phyloP scores from a whole-genome alignment of 1,284 basidiomycete species.

The Ustilago cynodontis region DNA sequence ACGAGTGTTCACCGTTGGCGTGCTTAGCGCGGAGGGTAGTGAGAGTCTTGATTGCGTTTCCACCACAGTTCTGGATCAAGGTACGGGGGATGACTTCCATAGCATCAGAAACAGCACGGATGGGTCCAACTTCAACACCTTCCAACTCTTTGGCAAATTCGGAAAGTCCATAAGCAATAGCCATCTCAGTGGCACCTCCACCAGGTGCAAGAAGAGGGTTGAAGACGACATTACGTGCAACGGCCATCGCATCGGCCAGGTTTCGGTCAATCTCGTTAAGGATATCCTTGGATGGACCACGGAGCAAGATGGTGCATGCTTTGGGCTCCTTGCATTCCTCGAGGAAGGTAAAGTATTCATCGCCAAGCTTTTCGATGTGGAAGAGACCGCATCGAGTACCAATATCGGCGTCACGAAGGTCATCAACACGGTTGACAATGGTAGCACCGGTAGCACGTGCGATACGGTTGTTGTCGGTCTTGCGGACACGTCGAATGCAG shows the following conservation, averaged over 20 bases:
- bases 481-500: slow-evolving; percentile 91
- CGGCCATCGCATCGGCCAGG: slow-evolving; percentile 96
- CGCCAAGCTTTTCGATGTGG: slow-evolving; percentile 95
- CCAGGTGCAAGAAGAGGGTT: slow-evolving; percentile 92
- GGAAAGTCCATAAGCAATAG: slow-evolving; percentile 89
- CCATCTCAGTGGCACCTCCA: slow-evolving; percentile 98
- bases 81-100: slow-evolving; percentile 98
- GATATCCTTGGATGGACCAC: slow-evolving; percentile 97
- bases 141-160: slow-evolving; percentile 81
- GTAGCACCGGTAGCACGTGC: slow-evolving; percentile 95
- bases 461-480: slow-evolving; percentile 98
- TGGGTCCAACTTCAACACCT: slow-evolving; percentile 85
- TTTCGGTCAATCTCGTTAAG: slow-evolving; percentile 98
- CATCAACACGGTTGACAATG: slow-evolving; percentile 96
- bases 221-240: slow-evolving; percentile 96
- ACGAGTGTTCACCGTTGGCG: slow-evolving; percentile 87
- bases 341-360: slow-evolving; percentile 97
- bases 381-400: slow-evolving; percentile 94
- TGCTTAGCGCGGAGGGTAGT: slow-evolving; percentile 92
- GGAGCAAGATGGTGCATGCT: slow-evolving; percentile 98
- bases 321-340: slow-evolving; percentile 92
- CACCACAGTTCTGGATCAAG: slow-evolving; percentile 93
- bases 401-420: slow-evolving; percentile 89
- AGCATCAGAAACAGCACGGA: slow-evolving; percentile 91
- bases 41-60: slow-evolving; percentile 90